Conservation (phyloP, 1,139 yeast genomes). For the Pneumocystis sp. region DNA sequence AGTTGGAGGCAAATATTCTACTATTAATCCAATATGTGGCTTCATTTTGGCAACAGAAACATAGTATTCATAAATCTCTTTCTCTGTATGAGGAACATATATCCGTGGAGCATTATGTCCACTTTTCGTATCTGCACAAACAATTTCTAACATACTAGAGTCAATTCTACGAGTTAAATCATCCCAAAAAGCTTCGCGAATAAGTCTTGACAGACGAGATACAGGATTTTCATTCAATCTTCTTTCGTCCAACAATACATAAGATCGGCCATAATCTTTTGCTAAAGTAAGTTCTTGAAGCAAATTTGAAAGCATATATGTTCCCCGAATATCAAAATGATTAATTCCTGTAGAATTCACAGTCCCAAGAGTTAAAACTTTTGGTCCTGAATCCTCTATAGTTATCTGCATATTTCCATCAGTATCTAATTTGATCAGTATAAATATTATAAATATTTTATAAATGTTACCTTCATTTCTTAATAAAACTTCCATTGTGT, state of each 20-base stretch:
- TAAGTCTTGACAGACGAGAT: constrained; percentile 55
- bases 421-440: constrained; percentile 38
- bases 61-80: constrained; percentile 63
- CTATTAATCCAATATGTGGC: constrained; percentile 53
- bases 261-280: constrained; percentile 59
- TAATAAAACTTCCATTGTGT: constrained; percentile 54
- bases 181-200: constrained; percentile 69
- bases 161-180: constrained; percentile 61
- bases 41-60: constrained; percentile 36
- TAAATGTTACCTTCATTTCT: constrained; percentile 35
- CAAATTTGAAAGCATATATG: constrained; percentile 77
- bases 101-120: constrained; percentile 54
- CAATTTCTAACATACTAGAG: constrained; percentile 41
- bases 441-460: not conserved
- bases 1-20: constrained; percentile 48
- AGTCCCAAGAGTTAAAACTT: constrained; percentile 68
- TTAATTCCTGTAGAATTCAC: constrained; percentile 29
- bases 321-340: constrained; percentile 72
- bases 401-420: constrained; percentile 79
- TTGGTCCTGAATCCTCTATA: constrained; percentile 87
- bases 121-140: constrained; percentile 71
- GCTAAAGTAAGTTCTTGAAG: constrained; percentile 86
- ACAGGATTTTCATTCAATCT: constrained; percentile 83
- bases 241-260: constrained; percentile 66
- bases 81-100: constrained; percentile 57